Percentiles rank a stretch among this genome's conserved stretches.
phyloP scores from a whole-genome alignment of 2,329 filamentous ascomycete species.

The Coleophoma cylindrospora region DNA sequence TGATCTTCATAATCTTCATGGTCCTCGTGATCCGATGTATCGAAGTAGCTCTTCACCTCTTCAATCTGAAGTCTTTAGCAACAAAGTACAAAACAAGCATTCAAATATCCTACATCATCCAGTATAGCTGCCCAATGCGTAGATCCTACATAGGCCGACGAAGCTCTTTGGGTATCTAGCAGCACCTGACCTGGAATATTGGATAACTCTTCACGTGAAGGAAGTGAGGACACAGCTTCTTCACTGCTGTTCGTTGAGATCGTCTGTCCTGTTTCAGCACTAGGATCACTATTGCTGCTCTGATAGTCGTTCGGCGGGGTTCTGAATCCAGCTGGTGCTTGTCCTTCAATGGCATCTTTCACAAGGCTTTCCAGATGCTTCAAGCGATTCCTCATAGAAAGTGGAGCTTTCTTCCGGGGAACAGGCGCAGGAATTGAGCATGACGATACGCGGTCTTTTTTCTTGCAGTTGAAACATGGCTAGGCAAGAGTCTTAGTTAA shows the following conservation, averaged over 20 bases:
- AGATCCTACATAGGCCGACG: constrained; percentile 47
- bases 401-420: constrained; percentile 31
- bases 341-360: constrained; percentile 42
- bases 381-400: constrained; percentile 48
- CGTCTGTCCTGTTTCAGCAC: too few species aligned
- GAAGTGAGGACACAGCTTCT: too few species aligned
- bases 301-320: too few species aligned
- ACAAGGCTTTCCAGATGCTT: constrained; percentile 53
- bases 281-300: too few species aligned
- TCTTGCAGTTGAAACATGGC: constrained; percentile 48
- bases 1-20: constrained; percentile 24
- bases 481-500: constrained; percentile 3
- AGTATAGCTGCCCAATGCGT: constrained; percentile 58
- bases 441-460: constrained; percentile 38
- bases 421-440: constrained; percentile 46
- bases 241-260: too few species aligned
- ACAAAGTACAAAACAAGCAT: constrained; percentile 3
- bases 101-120: constrained; percentile 42
- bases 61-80: constrained; percentile 40
- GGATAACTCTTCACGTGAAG: background rate
- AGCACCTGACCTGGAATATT: constrained; percentile 36
- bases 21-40: constrained; percentile 33
- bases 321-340: background rate
- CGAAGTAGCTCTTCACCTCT: constrained; percentile 53
- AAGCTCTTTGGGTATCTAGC: constrained; percentile 31